Evolutionary conservation across 345 rosid genomes (phyloP).

Genomic region (Euphorbia peplus): DNA sequence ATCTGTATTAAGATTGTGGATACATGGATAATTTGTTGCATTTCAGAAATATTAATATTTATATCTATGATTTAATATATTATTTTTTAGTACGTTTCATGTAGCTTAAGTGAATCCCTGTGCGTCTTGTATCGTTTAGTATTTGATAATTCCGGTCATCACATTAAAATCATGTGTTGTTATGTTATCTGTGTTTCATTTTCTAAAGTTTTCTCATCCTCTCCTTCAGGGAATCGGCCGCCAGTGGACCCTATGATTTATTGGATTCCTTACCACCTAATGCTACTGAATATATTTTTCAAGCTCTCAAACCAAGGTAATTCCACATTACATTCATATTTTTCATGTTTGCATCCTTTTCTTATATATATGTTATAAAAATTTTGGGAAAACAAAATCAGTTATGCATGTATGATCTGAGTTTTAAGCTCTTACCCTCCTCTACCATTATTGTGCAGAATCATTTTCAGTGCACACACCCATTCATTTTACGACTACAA

Average conservation of each 20-base stretch:
- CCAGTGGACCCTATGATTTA: conserved; percentile 45
- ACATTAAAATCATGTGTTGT: no score
- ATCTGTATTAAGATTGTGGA: no score
- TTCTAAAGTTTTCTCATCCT: conserved; percentile 1
- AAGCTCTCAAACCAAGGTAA: conserved; percentile 66
- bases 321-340: not conserved
- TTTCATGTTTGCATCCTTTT: conserved; percentile 4
- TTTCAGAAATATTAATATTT: no score
- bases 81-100: no score
- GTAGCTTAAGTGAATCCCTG: no score
- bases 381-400: not conserved
- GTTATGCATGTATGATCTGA: not conserved
- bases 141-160: no score
- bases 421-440: not conserved
- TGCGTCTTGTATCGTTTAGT: no score
- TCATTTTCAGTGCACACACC: conserved; percentile 50
- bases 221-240: conserved; percentile 30
- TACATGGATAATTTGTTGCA: no score
- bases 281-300: conserved; percentile 59
- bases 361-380: not conserved
- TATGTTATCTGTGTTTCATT: no score
- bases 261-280: conserved; percentile 46
- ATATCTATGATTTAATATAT: no score
- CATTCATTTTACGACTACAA: conserved; percentile 47
- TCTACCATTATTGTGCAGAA: conserved; percentile 29